A percentile compares a stretch with the other conserved stretches of the same genome.
Evolutionary conservation across 2,329 filamentous ascomycete species (phyloP).

Genomic region (Aspergillus sp.): DNA sequence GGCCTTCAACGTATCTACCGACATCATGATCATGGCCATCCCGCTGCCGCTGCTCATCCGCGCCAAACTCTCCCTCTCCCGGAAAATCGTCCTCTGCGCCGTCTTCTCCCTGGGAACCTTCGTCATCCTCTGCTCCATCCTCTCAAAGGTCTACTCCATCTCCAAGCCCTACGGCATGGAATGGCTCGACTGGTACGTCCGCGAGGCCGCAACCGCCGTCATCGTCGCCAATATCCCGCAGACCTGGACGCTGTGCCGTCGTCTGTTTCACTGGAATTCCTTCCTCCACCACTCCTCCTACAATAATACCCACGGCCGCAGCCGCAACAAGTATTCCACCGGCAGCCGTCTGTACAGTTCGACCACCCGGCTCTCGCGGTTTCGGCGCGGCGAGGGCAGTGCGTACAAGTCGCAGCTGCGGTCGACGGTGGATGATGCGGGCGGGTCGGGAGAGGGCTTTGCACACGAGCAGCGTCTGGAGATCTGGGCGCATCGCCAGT

Average conservation of each 20-base stretch:
- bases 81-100: slow-evolving; percentile 55
- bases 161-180: slow-evolving; percentile 54
- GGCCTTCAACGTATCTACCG: slow-evolving; percentile 50
- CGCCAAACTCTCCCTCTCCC: slow-evolving; percentile 39
- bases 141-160: slow-evolving; percentile 65
- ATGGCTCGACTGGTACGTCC: slow-evolving; percentile 62
- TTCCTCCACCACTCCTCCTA: slow-evolving; percentile 27
- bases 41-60: slow-evolving; percentile 48
- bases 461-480: slow-evolving; percentile 11
- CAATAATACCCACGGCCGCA: slow-evolving; percentile 8
- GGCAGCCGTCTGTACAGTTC: slow-evolving; percentile 9
- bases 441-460: slow-evolving; percentile 14
- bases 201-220: slow-evolving; percentile 58
- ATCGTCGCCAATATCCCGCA: slow-evolving; percentile 63
- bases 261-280: slow-evolving; percentile 40
- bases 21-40: slow-evolving; percentile 47
- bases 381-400: slow-evolving; percentile 1
- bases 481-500: slow-evolving; percentile 21
- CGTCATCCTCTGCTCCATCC: slow-evolving; percentile 56
- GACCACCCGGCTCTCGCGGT: slow-evolving; percentile 14
- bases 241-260: slow-evolving; percentile 57
- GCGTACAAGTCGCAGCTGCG: slow-evolving; percentile 6
- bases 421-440: slow-evolving; percentile 7
- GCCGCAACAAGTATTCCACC: slow-evolving; percentile 6
- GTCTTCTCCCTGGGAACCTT: slow-evolving; percentile 60